These are phyloP conservation scores for Quercus variabilis DNA, from an alignment of 306 rosid species.

Conservation along the genomic window DNA sequence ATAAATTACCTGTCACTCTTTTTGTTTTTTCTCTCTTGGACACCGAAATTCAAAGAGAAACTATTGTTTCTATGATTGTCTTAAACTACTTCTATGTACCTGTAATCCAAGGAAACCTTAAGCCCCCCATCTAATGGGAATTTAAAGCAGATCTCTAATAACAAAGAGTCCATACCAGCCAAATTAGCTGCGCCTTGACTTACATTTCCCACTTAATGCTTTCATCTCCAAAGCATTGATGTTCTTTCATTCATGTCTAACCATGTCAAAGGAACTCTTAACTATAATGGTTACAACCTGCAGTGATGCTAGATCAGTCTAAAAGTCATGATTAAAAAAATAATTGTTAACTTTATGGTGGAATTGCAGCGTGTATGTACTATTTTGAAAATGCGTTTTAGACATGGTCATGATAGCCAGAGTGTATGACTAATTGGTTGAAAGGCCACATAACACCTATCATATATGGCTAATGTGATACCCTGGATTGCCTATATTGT, in stretches of 20 bases:
- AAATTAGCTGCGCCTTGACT: too few species aligned
- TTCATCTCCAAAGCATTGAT: too few species aligned
- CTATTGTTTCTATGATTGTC: background rate
- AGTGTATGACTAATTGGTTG: background rate
- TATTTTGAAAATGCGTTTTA: background rate
- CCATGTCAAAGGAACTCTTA: too few species aligned
- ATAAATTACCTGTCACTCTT: background rate
- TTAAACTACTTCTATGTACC: background rate
- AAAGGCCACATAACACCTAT: background rate
- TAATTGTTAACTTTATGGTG: background rate
- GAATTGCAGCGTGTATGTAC: background rate
- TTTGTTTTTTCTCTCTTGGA: background rate
- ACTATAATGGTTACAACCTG: background rate
- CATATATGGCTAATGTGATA: background rate
- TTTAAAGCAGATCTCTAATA: too few species aligned
- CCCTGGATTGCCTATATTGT: too few species aligned
- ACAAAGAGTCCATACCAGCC: too few species aligned
- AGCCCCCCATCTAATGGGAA: too few species aligned
- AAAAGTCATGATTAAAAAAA: background rate
- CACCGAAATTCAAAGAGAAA: background rate
- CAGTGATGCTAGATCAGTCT: background rate
- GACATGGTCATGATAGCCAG: background rate
- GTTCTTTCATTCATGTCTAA: too few species aligned
- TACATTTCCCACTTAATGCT: too few species aligned
- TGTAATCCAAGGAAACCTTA: background rate